Percentiles rank a stretch among this genome's conserved stretches.
Evolutionary conservation across 164 flowering plant species (phyloP).

Genomic region (Sedum album): DNA sequence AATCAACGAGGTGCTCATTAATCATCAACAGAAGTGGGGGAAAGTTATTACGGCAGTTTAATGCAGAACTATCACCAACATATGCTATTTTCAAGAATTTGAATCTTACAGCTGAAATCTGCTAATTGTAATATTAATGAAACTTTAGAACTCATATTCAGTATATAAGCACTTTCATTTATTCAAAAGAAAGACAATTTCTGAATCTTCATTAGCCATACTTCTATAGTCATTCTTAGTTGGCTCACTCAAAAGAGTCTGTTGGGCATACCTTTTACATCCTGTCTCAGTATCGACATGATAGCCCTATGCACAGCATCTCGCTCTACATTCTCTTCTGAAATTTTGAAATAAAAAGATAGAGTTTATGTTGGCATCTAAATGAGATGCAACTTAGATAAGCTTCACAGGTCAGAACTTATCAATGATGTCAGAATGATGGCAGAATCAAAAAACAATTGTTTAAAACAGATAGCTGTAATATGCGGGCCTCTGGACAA

Average conservation of each 20-base stretch:
- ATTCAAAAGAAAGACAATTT: neutral
- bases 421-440: neutral
- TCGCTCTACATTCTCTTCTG: slow-evolving; percentile 25
- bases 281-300: slow-evolving; percentile 85
- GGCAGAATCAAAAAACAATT: neutral
- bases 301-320: slow-evolving; percentile 94
- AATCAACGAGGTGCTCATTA: neutral
- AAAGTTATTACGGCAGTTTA: neutral
- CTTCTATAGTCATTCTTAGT: neutral
- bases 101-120: neutral
- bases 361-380: too few species aligned
- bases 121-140: neutral
- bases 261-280: slow-evolving; percentile 56
- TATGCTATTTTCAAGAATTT: neutral
- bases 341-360: too few species aligned
- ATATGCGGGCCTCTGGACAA: neutral
- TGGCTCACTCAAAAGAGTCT: neutral
- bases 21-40: neutral
- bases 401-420: slow-evolving; percentile 8
- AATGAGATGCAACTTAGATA: neutral
- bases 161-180: neutral
- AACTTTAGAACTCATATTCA: neutral
- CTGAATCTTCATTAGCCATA: neutral
- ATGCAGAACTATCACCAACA: neutral
- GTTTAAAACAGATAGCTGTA: neutral